These are phyloP conservation scores for Clarireedia sp. DNA, from an alignment of 2,329 filamentous ascomycete species.

Conservation along the genomic window DNA sequence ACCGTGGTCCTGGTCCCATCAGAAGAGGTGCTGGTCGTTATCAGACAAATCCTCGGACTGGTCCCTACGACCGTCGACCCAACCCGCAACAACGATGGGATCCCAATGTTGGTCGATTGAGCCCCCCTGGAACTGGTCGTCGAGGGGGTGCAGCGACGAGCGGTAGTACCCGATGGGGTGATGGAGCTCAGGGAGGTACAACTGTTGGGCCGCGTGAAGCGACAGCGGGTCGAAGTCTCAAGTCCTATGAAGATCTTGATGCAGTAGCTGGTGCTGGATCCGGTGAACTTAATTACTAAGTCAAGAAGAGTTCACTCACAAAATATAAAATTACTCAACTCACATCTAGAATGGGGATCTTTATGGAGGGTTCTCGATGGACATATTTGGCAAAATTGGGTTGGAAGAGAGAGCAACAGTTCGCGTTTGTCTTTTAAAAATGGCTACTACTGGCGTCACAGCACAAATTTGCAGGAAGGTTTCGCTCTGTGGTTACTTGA, in stretches of 20 bases:
- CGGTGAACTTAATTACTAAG: constrained; percentile 81
- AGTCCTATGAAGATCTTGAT: constrained; percentile 96
- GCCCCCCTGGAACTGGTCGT: constrained; percentile 42
- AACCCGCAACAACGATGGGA: constrained; percentile 42
- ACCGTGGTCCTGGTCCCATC: constrained; percentile 56
- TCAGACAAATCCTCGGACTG: constrained; percentile 52
- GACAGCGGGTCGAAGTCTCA: constrained; percentile 83
- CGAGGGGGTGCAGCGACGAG: constrained; percentile 36
- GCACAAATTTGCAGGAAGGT: background rate
- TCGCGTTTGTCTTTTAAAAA: background rate
- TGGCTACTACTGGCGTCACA: background rate
- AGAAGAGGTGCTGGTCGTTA: constrained; percentile 58
- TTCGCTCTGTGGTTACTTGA: background rate
- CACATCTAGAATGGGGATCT: background rate
- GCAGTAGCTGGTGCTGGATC: constrained; percentile 67
- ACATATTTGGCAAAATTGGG: constrained; percentile 1
- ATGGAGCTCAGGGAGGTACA: constrained; percentile 59
- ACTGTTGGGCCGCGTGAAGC: constrained; percentile 83
- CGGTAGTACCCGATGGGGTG: constrained; percentile 58
- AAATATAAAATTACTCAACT: background rate
- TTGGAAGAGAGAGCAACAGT: background rate
- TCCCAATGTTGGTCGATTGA: constrained; percentile 39
- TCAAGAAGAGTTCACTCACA: background rate
- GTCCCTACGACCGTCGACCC: constrained; percentile 65
- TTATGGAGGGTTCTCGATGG: background rate